Percentiles rank a stretch among this genome's conserved stretches.
Evolutionary conservation across 2,329 filamentous ascomycete species (phyloP).

Genomic region (Beauveria medogensis): DNA sequence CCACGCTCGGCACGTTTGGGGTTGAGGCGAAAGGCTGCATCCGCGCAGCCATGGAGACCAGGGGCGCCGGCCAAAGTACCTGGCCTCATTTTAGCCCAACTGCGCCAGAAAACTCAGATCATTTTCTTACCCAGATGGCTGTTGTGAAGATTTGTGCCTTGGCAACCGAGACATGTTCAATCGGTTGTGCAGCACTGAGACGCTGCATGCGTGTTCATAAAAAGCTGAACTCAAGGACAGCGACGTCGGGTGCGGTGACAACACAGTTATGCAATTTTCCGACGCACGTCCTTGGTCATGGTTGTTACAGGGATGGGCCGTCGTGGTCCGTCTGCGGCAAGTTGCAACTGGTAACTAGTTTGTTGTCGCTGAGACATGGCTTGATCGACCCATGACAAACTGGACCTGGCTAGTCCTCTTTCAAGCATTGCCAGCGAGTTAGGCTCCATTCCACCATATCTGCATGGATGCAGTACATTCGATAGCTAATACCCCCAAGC

Average conservation of each 20-base stretch:
- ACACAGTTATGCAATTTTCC: background rate
- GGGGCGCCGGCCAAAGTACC: slow-evolving; percentile 6
- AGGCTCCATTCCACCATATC: background rate
- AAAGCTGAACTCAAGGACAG: background rate
- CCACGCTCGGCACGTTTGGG: background rate
- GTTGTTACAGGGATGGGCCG: slow-evolving; percentile 2
- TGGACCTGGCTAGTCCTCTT: slow-evolving; percentile 10
- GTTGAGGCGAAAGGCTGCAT: background rate
- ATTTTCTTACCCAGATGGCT: background rate
- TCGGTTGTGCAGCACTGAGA: background rate
- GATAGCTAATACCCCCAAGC: background rate
- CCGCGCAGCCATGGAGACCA: background rate
- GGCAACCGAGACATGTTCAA: background rate
- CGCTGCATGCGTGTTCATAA: background rate
- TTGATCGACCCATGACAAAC: slow-evolving; percentile 2
- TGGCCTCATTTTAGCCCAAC: slow-evolving; percentile 5
- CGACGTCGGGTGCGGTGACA: slow-evolving; percentile 5
- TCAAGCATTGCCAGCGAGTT: slow-evolving; percentile 1
- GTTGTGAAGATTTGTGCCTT: background rate
- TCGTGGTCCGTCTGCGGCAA: background rate
- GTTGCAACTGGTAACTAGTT: background rate
- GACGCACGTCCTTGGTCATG: slow-evolving; percentile 9
- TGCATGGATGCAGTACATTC: background rate
- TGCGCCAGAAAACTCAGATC: background rate
- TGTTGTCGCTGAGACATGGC: slow-evolving; percentile 8